Evolutionary conservation across 352 stramenopile species (phyloP).

Genomic region (Phytophthora rubi): DNA sequence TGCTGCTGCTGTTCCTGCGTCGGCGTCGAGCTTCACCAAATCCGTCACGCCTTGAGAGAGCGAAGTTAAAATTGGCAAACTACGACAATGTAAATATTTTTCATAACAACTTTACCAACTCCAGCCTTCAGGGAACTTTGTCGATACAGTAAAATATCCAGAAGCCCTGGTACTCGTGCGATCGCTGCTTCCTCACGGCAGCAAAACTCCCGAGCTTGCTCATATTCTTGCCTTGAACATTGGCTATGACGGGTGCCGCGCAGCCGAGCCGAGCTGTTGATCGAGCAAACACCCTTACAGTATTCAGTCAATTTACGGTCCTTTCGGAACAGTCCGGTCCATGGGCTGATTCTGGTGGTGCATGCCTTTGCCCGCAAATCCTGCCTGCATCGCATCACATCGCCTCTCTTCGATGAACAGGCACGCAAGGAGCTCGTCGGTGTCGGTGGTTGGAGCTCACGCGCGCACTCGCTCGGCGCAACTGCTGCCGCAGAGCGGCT

Average conservation of each 20-base stretch:
- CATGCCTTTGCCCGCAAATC: slow-evolving; percentile 29
- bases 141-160: background rate
- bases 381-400: slow-evolving; percentile 11
- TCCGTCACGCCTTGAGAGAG: slow-evolving; percentile 3
- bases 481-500: slow-evolving; percentile 6
- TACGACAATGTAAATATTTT: slow-evolving; percentile 15
- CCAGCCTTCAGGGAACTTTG: background rate
- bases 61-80: background rate
- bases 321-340: slow-evolving; percentile 17
- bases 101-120: slow-evolving; percentile 14
- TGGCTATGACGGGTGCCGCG: background rate
- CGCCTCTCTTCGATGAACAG: slow-evolving; percentile 8
- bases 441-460: slow-evolving; percentile 16
- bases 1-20: background rate
- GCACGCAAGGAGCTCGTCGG: background rate
- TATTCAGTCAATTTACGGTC: slow-evolving; percentile 7
- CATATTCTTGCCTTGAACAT: background rate
- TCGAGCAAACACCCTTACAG: slow-evolving; percentile 10
- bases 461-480: background rate
- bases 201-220: background rate
- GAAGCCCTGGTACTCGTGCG: background rate
- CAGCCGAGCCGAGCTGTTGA: background rate
- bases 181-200: background rate
- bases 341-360: slow-evolving; percentile 33
- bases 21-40: slow-evolving; percentile 17